Conservation (phyloP, 805 yeast genomes). For the Candida nemodendra region DNA sequence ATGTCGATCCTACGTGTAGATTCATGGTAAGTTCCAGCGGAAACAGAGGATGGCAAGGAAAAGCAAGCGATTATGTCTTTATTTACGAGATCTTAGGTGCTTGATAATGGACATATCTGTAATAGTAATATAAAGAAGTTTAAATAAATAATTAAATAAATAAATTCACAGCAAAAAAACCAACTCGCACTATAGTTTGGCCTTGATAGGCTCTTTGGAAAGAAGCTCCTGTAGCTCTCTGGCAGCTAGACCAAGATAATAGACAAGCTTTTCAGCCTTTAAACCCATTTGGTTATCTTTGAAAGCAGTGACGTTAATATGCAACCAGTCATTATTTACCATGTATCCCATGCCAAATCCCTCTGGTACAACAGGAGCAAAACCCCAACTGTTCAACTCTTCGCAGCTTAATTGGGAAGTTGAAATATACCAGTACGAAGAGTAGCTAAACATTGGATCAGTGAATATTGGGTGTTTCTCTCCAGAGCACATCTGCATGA, state of each 20-base stretch:
- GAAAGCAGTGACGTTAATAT: slow-evolving; percentile 79
- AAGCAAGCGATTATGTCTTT: slow-evolving; percentile 74
- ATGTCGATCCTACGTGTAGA: slow-evolving; percentile 83
- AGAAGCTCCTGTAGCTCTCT: slow-evolving; percentile 75
- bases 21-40: slow-evolving; percentile 92
- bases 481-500: slow-evolving; percentile 63
- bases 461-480: slow-evolving; percentile 69
- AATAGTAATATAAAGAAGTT: neutral
- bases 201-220: slow-evolving; percentile 20
- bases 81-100: slow-evolving; percentile 70
- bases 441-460: slow-evolving; percentile 75
- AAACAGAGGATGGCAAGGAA: slow-evolving; percentile 92
- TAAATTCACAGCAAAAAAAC: no score
- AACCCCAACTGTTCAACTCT: slow-evolving; percentile 88
- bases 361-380: slow-evolving; percentile 90
- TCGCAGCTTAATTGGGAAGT: slow-evolving; percentile 88
- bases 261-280: slow-evolving; percentile 56
- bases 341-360: slow-evolving; percentile 95
- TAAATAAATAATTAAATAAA: slow-evolving; percentile 1
- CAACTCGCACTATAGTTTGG: slow-evolving; percentile 20
- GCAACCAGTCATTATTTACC: slow-evolving; percentile 81
- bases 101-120: neutral
- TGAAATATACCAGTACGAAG: slow-evolving; percentile 81
- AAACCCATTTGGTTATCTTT: slow-evolving; percentile 57
- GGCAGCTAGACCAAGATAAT: slow-evolving; percentile 74